Base-by-base conservation (phyloP, 2,329 filamentous ascomycete species). In the Trichoderma aggressivum region DNA sequence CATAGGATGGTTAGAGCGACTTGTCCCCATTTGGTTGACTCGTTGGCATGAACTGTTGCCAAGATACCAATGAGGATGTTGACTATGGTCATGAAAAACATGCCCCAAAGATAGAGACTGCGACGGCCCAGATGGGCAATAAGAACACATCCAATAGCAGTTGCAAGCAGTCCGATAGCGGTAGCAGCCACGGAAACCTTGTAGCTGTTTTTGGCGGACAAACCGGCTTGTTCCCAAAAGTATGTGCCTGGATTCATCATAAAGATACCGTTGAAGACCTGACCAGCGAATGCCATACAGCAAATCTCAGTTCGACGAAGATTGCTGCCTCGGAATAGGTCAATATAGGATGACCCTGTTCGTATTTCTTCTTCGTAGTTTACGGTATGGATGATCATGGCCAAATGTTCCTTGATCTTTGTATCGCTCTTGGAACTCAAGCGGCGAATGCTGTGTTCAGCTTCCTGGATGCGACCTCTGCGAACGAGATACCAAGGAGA, bases 1-100 rank as follows among this genome's bases (percentile, higher is more conserved):
- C 66, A 89, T 3, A 85, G 79, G 67, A 87, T 85, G 0, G 84
- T 86, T 74, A 85, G 87, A 50, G 86, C 76, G 55, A 89, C 81
- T 5, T 88, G 79, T 18, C 66, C 66, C 66, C 66, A 69, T 61
- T 69, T 69, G 75, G 89, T 77, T 72, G 81, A 74, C 34, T 83
- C 82, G 56, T 86, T 77, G 72, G 85, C 80, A 80, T 83, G 85
- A 16, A 84, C 75, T 3, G 66, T 69, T 26, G 66, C 66, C 56
- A 69, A 24, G n/a, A 87, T 80, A 16, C 81, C 75, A 7, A 83
- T 80, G 2, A 84, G 78, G 0, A 79, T 76, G 43, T 69, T 69
- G 18, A 69, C 56, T 72, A 3, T 70, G 75, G 73, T 81, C 86
- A 79, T 34, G 78, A 76, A 6, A 80, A 80, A 26, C 84, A 81